These are phyloP conservation scores for Eucalyptus dawsonii DNA, from an alignment of 345 rosid genomes.

Conservation along the genomic window DNA sequence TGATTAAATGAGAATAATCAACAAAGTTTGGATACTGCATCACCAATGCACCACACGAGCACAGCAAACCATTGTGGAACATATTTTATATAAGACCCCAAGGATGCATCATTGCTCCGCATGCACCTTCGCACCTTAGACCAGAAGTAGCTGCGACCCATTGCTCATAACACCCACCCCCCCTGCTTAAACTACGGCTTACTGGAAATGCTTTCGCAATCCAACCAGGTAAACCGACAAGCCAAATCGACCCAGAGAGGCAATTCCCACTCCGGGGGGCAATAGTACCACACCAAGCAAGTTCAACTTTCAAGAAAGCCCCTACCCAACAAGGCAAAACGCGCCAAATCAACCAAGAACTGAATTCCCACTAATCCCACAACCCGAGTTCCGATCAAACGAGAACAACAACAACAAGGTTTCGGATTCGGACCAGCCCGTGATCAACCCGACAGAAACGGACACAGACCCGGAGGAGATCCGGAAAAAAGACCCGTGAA, in stretches of 20 bases:
- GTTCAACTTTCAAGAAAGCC: not conserved
- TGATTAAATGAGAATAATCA: not conserved
- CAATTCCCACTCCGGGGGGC: not conserved
- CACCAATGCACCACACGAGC: not conserved
- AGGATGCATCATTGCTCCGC: not conserved
- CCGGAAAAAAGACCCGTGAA: not conserved
- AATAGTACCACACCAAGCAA: not conserved
- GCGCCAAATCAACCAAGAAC: not conserved
- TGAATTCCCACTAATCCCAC: not conserved
- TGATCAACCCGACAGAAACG: not conserved
- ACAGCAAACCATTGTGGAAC: not conserved
- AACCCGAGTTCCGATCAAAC: not conserved
- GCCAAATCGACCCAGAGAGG: not conserved
- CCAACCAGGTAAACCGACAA: not conserved
- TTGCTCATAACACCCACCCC: not conserved
- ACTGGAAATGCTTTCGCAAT: not conserved
- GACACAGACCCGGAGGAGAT: not conserved
- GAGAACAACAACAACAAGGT: not conserved
- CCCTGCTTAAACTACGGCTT: not conserved
- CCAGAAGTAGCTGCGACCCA: not conserved
- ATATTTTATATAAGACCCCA: not conserved
- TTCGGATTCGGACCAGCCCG: not conserved
- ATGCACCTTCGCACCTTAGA: not conserved
- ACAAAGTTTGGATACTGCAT: not conserved
- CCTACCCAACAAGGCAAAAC: not conserved